These are phyloP conservation scores for Dothideomycetes sp. DNA, from an alignment of 2,329 filamentous ascomycete species.

Conservation along the genomic window DNA sequence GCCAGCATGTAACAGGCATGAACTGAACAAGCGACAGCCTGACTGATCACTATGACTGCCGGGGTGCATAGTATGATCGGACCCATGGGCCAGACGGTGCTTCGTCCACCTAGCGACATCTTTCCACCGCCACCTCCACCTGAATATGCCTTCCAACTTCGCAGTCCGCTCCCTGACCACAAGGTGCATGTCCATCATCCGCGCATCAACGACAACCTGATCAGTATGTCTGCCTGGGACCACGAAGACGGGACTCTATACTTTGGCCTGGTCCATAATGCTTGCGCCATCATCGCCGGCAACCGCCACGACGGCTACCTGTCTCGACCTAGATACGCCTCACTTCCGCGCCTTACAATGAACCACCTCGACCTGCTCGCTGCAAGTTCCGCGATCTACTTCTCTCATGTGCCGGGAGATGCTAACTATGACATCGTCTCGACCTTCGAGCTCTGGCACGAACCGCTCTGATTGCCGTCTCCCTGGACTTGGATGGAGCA, in stretches of 20 bases:
- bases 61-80: background rate
- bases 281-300: conserved; percentile 4
- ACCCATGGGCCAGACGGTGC: background rate
- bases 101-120: conserved; percentile 1
- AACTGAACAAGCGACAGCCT: too few species aligned
- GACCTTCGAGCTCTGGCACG: background rate
- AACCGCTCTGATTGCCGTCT: background rate
- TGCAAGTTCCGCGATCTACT: background rate
- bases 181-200: too few species aligned
- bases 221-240: conserved; percentile 4
- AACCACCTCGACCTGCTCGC: conserved; percentile 2
- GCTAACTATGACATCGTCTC: background rate
- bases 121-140: conserved; percentile 2
- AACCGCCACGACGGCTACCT: conserved; percentile 3
- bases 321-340: background rate
- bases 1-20: too few species aligned
- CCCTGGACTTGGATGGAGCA: conserved; percentile 2
- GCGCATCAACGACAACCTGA: too few species aligned
- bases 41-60: too few species aligned
- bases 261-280: conserved; percentile 2
- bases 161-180: too few species aligned
- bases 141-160: conserved; percentile 1
- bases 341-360: background rate
- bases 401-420: background rate
- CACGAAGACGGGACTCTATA: conserved; percentile 2